Evolutionary conservation across 164 flowering plant genomes (phyloP).

Genomic region (Chimonanthus praecox): DNA sequence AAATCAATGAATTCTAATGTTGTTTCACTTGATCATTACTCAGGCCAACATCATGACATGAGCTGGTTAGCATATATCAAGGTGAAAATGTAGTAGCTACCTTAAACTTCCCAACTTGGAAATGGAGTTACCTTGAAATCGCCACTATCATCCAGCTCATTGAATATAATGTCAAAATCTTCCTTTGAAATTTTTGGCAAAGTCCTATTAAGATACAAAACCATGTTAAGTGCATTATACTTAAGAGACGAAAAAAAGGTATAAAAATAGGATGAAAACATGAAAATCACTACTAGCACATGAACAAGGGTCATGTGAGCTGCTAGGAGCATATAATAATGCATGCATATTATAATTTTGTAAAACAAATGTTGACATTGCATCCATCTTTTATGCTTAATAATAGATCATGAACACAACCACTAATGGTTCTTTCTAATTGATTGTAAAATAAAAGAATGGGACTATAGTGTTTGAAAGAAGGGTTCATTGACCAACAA

Average conservation of each 20-base stretch:
- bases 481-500: too few relatives aligned
- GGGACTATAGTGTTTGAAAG: too few relatives aligned
- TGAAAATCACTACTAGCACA: neutral
- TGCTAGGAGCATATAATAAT: neutral
- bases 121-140: conserved; percentile 67
- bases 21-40: too few relatives aligned
- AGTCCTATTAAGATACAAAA: conserved; percentile 41
- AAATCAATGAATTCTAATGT: too few relatives aligned
- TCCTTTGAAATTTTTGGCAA: conserved; percentile 81
- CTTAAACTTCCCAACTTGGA: too few relatives aligned
- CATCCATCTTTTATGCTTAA: neutral
- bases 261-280: neutral
- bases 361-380: neutral
- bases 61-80: too few relatives aligned
- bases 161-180: conserved; percentile 81
- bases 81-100: too few relatives aligned
- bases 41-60: too few relatives aligned
- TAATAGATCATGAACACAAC: too few relatives aligned
- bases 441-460: too few relatives aligned
- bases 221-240: neutral
- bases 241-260: neutral
- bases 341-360: neutral
- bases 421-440: too few relatives aligned
- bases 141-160: conserved; percentile 75
- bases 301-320: neutral